phyloP scores from a whole-genome alignment of 2,329 filamentous ascomycete species.

The Hypoxylon sp. region DNA sequence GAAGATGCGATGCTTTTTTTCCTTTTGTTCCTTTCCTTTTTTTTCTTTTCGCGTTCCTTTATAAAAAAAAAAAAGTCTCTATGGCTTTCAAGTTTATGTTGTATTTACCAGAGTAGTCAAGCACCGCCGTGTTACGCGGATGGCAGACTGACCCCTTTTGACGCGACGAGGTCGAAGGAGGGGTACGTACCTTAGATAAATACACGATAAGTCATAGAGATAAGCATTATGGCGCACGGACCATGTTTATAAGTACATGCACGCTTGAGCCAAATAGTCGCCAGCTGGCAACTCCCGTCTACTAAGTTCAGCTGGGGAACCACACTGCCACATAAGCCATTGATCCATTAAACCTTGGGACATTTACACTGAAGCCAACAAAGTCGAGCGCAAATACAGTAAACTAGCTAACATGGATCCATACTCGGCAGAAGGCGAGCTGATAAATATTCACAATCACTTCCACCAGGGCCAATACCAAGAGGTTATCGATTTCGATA shows the following conservation, averaged over 20 bases:
- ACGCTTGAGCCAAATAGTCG: constrained; percentile 2
- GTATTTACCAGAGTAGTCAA: neutral
- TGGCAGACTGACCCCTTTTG: neutral
- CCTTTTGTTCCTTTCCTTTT: neutral
- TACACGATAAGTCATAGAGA: neutral
- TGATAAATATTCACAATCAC: constrained; percentile 79
- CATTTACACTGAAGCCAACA: constrained; percentile 5
- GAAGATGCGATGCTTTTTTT: neutral
- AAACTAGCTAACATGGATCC: constrained; percentile 71
- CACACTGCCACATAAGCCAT: constrained; percentile 9
- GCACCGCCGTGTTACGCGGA: neutral
- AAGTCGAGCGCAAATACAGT: constrained; percentile 5
- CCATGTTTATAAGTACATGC: constrained; percentile 6
- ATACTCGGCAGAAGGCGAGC: constrained; percentile 79
- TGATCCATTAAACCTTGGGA: constrained; percentile 10
- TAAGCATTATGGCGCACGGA: constrained; percentile 18
- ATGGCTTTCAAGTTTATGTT: neutral
- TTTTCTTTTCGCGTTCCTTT: no score
- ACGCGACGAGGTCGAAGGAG: neutral
- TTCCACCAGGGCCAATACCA: constrained; percentile 89
- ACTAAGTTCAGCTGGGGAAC: constrained; percentile 1
- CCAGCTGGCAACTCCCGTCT: constrained; percentile 42
- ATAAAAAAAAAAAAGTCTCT: neutral
- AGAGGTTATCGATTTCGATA: constrained; percentile 88
- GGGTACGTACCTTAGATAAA: constrained; percentile 3